Evolutionary conservation across 2,329 filamentous ascomycete genomes (phyloP).

Genomic region (Epichloe gansuensis): DNA sequence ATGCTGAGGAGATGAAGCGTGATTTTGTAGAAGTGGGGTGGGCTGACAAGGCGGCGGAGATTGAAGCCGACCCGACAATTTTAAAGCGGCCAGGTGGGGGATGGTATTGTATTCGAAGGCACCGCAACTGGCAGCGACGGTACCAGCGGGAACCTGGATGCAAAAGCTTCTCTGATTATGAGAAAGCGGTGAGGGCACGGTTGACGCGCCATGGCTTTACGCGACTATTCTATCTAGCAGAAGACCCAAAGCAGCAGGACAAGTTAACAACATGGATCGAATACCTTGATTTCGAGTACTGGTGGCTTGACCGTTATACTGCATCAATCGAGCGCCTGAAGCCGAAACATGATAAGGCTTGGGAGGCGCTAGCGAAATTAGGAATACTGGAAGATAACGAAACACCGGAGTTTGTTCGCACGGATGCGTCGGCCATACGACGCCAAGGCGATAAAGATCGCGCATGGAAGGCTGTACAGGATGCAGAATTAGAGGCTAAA

Average conservation of each 20-base stretch:
- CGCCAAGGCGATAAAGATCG: background rate
- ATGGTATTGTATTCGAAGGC: constrained; percentile 6
- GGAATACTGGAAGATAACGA: constrained; percentile 13
- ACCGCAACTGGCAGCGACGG: constrained; percentile 4
- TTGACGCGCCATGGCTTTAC: constrained; percentile 18
- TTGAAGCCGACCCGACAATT: constrained; percentile 7
- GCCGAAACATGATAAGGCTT: constrained; percentile 16
- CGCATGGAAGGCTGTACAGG: background rate
- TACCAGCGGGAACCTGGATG: constrained; percentile 9
- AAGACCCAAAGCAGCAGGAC: constrained; percentile 19
- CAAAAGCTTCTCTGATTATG: constrained; percentile 14
- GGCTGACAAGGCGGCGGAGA: background rate
- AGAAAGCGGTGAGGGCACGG: constrained; percentile 12
- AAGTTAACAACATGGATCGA: constrained; percentile 27
- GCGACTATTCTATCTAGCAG: constrained; percentile 16
- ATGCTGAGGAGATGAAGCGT: constrained; percentile 6
- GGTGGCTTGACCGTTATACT: constrained; percentile 13
- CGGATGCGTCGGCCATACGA: background rate
- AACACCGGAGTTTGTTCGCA: constrained; percentile 8
- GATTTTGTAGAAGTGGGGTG: background rate
- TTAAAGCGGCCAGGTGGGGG: background rate
- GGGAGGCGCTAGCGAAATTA: constrained; percentile 18
- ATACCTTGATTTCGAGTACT: constrained; percentile 20
- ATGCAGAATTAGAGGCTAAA: constrained; percentile 1
- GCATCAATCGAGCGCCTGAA: constrained; percentile 11